Evolutionary conservation across 2,329 filamentous ascomycete genomes (phyloP).

Genomic region (Scytalidium lignicola): DNA sequence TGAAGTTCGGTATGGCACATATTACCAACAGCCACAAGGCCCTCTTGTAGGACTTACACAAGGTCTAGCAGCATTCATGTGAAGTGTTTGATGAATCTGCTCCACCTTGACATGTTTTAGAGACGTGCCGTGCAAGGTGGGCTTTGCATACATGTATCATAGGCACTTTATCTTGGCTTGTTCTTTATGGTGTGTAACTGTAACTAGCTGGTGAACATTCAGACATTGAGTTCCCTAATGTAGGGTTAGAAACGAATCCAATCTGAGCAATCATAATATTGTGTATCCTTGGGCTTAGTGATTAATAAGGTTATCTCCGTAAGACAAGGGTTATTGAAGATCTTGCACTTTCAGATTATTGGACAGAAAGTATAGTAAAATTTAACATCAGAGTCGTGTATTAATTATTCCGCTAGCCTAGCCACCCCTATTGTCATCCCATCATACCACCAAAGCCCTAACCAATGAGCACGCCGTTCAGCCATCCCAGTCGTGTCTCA

Average conservation of each 20-base stretch:
- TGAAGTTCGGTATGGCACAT: constrained; percentile 38
- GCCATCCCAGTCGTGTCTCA: neutral
- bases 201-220: neutral
- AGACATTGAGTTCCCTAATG: too few species aligned
- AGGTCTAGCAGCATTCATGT: constrained; percentile 24
- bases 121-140: neutral
- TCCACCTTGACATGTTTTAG: neutral
- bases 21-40: constrained; percentile 30
- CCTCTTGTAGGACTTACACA: constrained; percentile 19
- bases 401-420: neutral
- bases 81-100: constrained; percentile 1
- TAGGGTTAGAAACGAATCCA: neutral
- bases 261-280: neutral
- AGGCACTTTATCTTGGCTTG: neutral
- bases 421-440: neutral
- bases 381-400: neutral
- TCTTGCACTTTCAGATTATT: too few species aligned
- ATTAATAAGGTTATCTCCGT: too few species aligned
- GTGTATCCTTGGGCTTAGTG: too few species aligned
- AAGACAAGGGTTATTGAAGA: too few species aligned
- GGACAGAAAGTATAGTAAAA: neutral
- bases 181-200: neutral
- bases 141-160: neutral
- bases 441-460: neutral
- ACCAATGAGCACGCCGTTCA: neutral